These are phyloP conservation scores for Gillenia trifoliata DNA, from an alignment of 306 rosid species.

Conservation along the genomic window DNA sequence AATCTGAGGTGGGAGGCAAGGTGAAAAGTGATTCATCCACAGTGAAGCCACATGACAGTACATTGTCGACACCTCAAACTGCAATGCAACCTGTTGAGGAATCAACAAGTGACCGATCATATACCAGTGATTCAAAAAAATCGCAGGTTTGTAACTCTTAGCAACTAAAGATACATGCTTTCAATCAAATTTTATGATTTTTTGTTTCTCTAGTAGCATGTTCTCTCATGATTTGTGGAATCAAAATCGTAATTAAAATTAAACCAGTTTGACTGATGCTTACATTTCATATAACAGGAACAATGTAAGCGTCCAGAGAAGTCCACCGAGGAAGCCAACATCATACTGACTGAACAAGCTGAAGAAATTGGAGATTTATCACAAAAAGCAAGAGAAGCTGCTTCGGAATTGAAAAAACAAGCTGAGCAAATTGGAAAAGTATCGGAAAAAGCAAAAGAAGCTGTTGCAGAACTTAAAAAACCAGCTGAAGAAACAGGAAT, in stretches of 20 bases:
- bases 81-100: conserved; percentile 14
- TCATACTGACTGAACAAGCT: neutral
- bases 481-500: neutral
- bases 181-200: neutral
- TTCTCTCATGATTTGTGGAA: neutral
- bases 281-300: conserved; percentile 20
- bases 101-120: conserved; percentile 15
- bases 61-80: neutral
- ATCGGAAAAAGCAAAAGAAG: neutral
- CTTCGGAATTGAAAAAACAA: neutral
- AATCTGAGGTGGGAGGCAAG: conserved; percentile 13
- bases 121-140: conserved; percentile 8
- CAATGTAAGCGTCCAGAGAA: conserved; percentile 1
- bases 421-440: neutral
- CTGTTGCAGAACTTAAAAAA: neutral
- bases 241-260: neutral
- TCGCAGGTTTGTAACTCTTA: conserved; percentile 33
- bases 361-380: neutral
- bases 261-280: neutral
- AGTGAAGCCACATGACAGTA: conserved; percentile 13
- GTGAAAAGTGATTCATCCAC: conserved; percentile 11
- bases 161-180: neutral
- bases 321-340: conserved; percentile 17
- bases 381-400: neutral
- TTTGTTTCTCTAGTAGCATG: neutral